Base-by-base conservation (phyloP, 2,329 filamentous ascomycete genomes). In the Helotiales sp. region DNA sequence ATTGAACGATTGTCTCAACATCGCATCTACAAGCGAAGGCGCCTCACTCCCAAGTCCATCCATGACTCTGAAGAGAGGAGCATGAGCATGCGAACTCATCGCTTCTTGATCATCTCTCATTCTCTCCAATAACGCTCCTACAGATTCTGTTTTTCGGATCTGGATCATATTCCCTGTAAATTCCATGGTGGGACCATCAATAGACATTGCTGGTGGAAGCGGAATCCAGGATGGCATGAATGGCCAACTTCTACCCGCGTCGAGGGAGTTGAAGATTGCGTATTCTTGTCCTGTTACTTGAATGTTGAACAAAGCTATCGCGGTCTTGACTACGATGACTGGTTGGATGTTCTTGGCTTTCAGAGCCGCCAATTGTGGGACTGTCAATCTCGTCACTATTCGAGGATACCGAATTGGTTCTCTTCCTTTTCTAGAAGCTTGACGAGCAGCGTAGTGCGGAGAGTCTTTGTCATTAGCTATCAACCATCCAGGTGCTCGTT, bases 121-220 rank as follows among this genome's bases (percentile, higher is more conserved):
- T 24, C 44, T 33, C 10, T 55, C 10, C 15, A 55, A 19, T 49
- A 22, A 10, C 30, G 33, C 24, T 50, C 33, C 52, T 22, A 55
- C 44, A 10, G 52, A 40, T 19, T 55, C 52, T 22, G 24, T n/a
- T n/a, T 17, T 42, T 4, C 17, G 8, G 13, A 55, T 40, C n/a
- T n/a, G 52, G 13, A 55, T 17, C 44, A 55, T 55, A 15, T 55
- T 55, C 15, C 12, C 13, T 9, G 42, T 49, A 31, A 30, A 55
- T 24, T 49, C 52, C 5, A 55, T 17, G 17, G 46, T 55, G 3
- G 52, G 52, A 9, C 52, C 52, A 47, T 50, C 52, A n/a, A 55
- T 49, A 17, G 5, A 29, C 44, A 55, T 49, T 9, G 52, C 31
- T 17, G 52, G 44, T 22, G 44, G 52, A 34, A 55, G 40, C 4